Percentiles rank a stretch among this genome's conserved stretches.
Conservation (phyloP, 345 rosid species). For the Eutrema yunnanense region DNA sequence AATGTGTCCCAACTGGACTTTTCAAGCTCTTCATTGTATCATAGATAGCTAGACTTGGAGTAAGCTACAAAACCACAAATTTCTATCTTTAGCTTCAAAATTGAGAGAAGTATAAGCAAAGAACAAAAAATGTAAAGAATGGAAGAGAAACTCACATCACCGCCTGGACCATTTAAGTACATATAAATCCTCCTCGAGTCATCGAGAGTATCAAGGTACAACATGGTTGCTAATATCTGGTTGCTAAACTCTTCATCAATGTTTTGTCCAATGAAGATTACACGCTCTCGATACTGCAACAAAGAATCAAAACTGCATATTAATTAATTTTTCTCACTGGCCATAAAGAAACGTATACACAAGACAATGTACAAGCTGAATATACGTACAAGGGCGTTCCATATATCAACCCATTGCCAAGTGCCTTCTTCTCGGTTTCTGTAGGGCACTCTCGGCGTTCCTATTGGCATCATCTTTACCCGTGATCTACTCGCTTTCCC, state of each 20-base stretch:
- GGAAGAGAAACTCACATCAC: slow-evolving; percentile 57
- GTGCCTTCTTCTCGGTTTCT: slow-evolving; percentile 72
- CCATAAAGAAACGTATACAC: neutral
- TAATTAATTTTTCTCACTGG: slow-evolving; percentile 3
- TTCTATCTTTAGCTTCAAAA: neutral
- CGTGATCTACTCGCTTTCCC: slow-evolving; percentile 46
- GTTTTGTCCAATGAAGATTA: slow-evolving; percentile 70
- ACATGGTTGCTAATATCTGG: slow-evolving; percentile 81
- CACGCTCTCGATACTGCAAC: slow-evolving; percentile 85
- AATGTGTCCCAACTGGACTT: slow-evolving; percentile 71
- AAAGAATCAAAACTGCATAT: neutral
- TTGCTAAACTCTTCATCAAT: slow-evolving; percentile 86
- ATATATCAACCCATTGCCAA: slow-evolving; percentile 88
- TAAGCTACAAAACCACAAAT: slow-evolving; percentile 45
- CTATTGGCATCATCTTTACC: slow-evolving; percentile 76
- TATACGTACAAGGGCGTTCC: slow-evolving; percentile 82
- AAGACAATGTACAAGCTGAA: neutral
- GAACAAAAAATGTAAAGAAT: neutral
- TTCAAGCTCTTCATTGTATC: slow-evolving; percentile 85
- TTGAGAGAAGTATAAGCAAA: neutral
- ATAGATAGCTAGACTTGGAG: slow-evolving; percentile 76
- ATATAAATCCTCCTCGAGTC: slow-evolving; percentile 58
- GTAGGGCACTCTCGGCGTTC: slow-evolving; percentile 72
- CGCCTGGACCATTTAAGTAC: slow-evolving; percentile 80
- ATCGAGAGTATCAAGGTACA: slow-evolving; percentile 83